These are phyloP conservation scores for Ustilaginoidea virens DNA, from an alignment of 2,329 filamentous ascomycete species.

Conservation along the genomic window DNA sequence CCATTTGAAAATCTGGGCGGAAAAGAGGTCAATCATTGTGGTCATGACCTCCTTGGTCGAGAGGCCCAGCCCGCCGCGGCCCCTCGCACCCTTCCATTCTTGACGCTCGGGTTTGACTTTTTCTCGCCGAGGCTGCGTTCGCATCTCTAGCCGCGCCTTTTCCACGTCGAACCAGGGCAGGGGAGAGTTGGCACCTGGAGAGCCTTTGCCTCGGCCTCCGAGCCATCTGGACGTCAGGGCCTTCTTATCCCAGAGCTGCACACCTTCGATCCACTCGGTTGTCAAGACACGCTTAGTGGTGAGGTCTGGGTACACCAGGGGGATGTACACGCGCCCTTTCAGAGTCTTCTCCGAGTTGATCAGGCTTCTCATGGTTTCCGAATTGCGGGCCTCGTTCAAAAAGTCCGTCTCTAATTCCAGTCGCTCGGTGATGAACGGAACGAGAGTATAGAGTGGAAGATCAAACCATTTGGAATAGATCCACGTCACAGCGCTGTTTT, in stretches of 20 bases:
- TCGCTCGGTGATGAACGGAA: constrained; percentile 89
- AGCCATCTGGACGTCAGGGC: constrained; percentile 63
- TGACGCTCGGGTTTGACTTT: constrained; percentile 67
- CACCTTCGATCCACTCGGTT: constrained; percentile 94
- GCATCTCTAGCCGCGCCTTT: constrained; percentile 27
- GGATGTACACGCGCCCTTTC: constrained; percentile 72
- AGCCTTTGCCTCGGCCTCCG: constrained; percentile 60
- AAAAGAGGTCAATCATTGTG: constrained; percentile 91
- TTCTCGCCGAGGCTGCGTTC: constrained; percentile 36
- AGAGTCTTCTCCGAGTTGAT: constrained; percentile 63
- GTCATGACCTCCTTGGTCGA: constrained; percentile 80
- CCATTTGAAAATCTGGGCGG: constrained; percentile 97
- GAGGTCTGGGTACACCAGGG: constrained; percentile 67
- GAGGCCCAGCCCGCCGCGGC: constrained; percentile 70
- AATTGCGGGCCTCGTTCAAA: constrained; percentile 77
- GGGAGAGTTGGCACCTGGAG: constrained; percentile 57
- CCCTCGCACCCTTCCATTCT: constrained; percentile 58
- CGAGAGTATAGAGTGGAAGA: constrained; percentile 77
- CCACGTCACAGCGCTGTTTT: constrained; percentile 54
- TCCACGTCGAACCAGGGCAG: constrained; percentile 37
- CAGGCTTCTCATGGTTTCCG: constrained; percentile 65
- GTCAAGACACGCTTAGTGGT: constrained; percentile 76
- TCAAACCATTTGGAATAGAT: constrained; percentile 83
- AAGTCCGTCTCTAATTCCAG: constrained; percentile 91
- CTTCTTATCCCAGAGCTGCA: constrained; percentile 83